A percentile compares a stretch with the other conserved stretches of the same genome.
Evolutionary conservation across 2,329 filamentous ascomycete species (phyloP).

Genomic region (Pseudocercospora fuligena): DNA sequence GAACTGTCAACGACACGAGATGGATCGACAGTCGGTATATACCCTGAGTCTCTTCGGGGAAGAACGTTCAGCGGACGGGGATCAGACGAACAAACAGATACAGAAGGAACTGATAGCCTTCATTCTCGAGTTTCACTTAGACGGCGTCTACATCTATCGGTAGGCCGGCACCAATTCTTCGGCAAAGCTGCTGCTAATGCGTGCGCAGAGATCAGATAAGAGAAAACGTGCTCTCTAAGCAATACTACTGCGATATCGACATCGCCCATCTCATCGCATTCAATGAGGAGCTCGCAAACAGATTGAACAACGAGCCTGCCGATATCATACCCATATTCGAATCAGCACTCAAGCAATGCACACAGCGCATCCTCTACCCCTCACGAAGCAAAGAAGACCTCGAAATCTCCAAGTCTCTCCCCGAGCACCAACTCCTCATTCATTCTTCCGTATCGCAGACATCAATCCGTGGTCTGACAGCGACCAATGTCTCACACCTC

Average conservation of each 20-base stretch:
- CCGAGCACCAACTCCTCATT: slow-evolving; percentile 91
- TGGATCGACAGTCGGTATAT: slow-evolving; percentile 90
- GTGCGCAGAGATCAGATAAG: slow-evolving; percentile 81
- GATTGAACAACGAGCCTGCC: slow-evolving; percentile 83
- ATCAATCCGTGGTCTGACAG: slow-evolving; percentile 92
- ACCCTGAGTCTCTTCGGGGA: slow-evolving; percentile 76
- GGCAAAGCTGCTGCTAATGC: slow-evolving; percentile 38
- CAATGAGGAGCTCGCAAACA: slow-evolving; percentile 92
- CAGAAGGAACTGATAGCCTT: slow-evolving; percentile 86
- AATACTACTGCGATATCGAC: slow-evolving; percentile 95
- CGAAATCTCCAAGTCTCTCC: slow-evolving; percentile 48
- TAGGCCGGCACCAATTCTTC: slow-evolving; percentile 46
- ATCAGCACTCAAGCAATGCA: slow-evolving; percentile 84
- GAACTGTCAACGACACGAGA: slow-evolving; percentile 44
- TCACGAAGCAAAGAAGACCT: slow-evolving; percentile 69
- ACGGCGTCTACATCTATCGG: slow-evolving; percentile 95
- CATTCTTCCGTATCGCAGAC: slow-evolving; percentile 90
- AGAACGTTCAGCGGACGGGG: slow-evolving; percentile 34
- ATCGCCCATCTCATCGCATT: slow-evolving; percentile 94
- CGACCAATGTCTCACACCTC: slow-evolving; percentile 89
- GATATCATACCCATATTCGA: slow-evolving; percentile 96
- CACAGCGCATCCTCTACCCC: slow-evolving; percentile 90
- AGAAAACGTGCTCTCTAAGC: slow-evolving; percentile 91
- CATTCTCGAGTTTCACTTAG: slow-evolving; percentile 89
- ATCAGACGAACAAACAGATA: slow-evolving; percentile 57